Conservation (phyloP, 495 filamentous ascomycete species). For the Aspergillus steynii region DNA sequence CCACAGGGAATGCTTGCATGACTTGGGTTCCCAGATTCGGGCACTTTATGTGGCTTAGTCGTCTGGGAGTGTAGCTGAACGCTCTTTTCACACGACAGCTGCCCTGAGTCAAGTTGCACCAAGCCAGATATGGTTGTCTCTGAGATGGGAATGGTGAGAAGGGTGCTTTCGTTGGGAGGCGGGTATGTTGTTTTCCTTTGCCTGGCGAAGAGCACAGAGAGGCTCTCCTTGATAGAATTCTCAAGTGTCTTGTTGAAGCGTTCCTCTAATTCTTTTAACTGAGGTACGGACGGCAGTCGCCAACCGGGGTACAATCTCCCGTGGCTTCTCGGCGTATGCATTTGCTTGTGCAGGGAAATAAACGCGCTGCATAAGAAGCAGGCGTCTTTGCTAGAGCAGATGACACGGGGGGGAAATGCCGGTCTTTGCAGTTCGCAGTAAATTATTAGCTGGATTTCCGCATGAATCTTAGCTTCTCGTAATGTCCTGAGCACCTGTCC, state of each 20-base stretch:
- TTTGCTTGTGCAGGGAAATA: slow-evolving; percentile 8
- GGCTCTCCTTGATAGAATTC: slow-evolving; percentile 6
- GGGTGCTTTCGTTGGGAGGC: slow-evolving; percentile 13
- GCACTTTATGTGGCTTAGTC: slow-evolving; percentile 3
- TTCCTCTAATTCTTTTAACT: slow-evolving; percentile 11
- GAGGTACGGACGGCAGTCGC: slow-evolving; percentile 14
- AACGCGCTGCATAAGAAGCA: slow-evolving; percentile 19
- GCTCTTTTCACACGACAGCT: slow-evolving; percentile 19
- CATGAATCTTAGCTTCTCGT: slow-evolving; percentile 31
- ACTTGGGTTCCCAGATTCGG: background rate
- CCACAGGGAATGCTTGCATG: slow-evolving; percentile 4
- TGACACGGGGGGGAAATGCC: slow-evolving; percentile 11
- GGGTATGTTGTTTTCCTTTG: slow-evolving; percentile 5
- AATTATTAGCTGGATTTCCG: slow-evolving; percentile 42
- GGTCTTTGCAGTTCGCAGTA: slow-evolving; percentile 34
- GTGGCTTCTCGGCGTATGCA: slow-evolving; percentile 12
- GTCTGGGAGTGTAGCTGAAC: slow-evolving; percentile 7
- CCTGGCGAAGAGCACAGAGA: slow-evolving; percentile 8
- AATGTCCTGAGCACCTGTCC: slow-evolving; percentile 17
- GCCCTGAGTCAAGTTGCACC: slow-evolving; percentile 35
- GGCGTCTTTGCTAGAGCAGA: slow-evolving; percentile 21
- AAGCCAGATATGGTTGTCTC: slow-evolving; percentile 19
- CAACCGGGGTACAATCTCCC: slow-evolving; percentile 19
- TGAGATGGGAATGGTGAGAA: slow-evolving; percentile 12
- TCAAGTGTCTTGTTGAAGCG: slow-evolving; percentile 6